Evolutionary conservation across 345 rosid species (phyloP), one percentile per base, ranked within the genome.

Genomic region (Eucalyptus sp.): DNA sequence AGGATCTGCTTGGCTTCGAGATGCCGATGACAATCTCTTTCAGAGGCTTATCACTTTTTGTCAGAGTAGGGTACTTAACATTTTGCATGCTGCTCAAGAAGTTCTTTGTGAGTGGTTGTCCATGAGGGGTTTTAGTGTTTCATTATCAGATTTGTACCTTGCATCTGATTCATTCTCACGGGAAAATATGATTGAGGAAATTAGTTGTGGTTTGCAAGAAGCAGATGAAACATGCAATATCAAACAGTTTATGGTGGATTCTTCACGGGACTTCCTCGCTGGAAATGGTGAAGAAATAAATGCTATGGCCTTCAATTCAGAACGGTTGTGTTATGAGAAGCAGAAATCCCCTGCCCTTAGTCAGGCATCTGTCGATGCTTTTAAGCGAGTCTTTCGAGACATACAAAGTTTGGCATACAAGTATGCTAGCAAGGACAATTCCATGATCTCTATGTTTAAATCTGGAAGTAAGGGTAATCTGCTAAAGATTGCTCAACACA

Each of bases 401-500:
- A 92, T 98, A 84, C 98, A 95, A 87, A 94, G 91, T 88, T 90
- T 98, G 89, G 95, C 92, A 20, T 95, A 92, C 89, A 95, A 93
- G 83, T 94, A 97, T 90, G 97, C 95, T 0, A 91, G 91, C 22
- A 90, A 89, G 56, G 95, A 94, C 24, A 98, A 98, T 62, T 93
- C 99, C 7, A 93, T 98, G 84, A 44, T 98, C 92, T 90, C 93
- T 50, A 97, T 98, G 99, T 94, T 91, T 86, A 97, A 95, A 92
- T 94, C 99, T 12, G 99, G 99, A 88, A 98, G 99, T 92, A 98
- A 98, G 93, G 99, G 99, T 41, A 98, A 94, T 89, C 91, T 96
- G 29, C 92, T 94, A 90, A 97, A 94, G 90, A 88, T 98, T 33
- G 98, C 93, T 60, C 99, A 98, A 88, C 99, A 98, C 66, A 94